A percentile compares a stretch with the other conserved stretches of the same genome.
Conservation (phyloP, 441 rosid species). For the Lepidium campestre region DNA sequence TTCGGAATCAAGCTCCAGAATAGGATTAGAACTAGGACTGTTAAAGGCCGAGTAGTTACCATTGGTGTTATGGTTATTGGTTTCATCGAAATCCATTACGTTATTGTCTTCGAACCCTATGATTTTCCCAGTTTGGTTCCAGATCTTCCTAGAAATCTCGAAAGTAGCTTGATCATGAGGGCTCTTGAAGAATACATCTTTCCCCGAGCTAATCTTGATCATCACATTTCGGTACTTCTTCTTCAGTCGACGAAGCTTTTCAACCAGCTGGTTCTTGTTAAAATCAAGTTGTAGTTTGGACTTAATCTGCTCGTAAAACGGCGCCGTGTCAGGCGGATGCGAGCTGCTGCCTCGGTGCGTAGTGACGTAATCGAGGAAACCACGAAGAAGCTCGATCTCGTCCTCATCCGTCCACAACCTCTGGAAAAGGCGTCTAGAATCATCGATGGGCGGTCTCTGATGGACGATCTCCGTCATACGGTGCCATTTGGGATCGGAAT, state of each 20-base stretch:
- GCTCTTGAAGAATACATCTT: constrained; percentile 76
- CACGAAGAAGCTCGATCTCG: constrained; percentile 96
- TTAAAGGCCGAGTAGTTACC: constrained; percentile 21
- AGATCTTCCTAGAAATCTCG: constrained; percentile 93
- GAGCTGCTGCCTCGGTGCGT: constrained; percentile 40
- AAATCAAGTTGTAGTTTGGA: constrained; percentile 91
- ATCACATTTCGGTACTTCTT: constrained; percentile 84
- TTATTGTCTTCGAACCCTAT: constrained; percentile 40
- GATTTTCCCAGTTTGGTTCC: constrained; percentile 48
- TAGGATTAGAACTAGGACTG: constrained; percentile 27
- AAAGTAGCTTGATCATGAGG: constrained; percentile 92
- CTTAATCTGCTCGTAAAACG: constrained; percentile 91
- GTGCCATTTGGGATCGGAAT: constrained; percentile 48
- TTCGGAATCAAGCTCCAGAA: constrained; percentile 32
- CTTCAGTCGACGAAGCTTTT: constrained; percentile 86
- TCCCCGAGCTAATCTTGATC: constrained; percentile 70
- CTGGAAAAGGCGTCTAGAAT: constrained; percentile 77
- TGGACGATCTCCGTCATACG: constrained; percentile 40
- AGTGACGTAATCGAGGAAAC: constrained; percentile 71
- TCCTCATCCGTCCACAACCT: constrained; percentile 98
- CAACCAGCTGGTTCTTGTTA: constrained; percentile 94
- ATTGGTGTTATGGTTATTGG: constrained; percentile 22
- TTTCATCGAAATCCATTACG: constrained; percentile 62
- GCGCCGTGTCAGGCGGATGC: constrained; percentile 78
- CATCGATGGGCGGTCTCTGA: constrained; percentile 57